Percentiles rank a stretch among this genome's conserved stretches.
Conservation (phyloP, 169 alveolate genomes). For the Plasmodium gonderi region DNA sequence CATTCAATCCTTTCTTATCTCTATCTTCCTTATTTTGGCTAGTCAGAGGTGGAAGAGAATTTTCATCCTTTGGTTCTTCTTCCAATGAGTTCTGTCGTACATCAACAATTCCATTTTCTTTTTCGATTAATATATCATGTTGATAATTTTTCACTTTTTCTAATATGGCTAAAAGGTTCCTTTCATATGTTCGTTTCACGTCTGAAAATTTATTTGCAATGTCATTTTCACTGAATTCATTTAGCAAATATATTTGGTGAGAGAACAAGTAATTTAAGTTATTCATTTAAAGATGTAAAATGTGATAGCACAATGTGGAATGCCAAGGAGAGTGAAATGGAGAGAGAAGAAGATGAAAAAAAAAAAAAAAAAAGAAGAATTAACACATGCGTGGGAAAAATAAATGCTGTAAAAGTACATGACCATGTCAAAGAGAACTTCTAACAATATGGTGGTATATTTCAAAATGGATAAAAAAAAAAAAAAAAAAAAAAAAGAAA, state of each 20-base stretch:
- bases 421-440: too few species aligned
- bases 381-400: neutral
- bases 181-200: conserved; percentile 10
- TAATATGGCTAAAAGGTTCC: neutral
- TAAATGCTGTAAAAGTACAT: too few species aligned
- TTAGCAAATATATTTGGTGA: neutral
- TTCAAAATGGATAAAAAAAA: too few species aligned
- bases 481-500: too few species aligned
- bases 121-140: neutral
- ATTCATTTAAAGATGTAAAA: conserved; percentile 15
- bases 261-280: neutral
- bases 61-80: neutral
- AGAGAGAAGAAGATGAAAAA: too few species aligned
- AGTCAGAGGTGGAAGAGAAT: too few species aligned
- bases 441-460: too few species aligned
- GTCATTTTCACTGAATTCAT: conserved; percentile 8
- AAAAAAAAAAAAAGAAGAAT: neutral
- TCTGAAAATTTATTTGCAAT: conserved; percentile 1
- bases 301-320: neutral
- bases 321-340: neutral
- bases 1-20: neutral
- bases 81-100: neutral
- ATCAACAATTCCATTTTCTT: neutral
- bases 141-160: conserved; percentile 7
- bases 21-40: neutral